Base-by-base conservation (phyloP, 495 filamentous ascomycete species). In the Chlorociboria aeruginascens region DNA sequence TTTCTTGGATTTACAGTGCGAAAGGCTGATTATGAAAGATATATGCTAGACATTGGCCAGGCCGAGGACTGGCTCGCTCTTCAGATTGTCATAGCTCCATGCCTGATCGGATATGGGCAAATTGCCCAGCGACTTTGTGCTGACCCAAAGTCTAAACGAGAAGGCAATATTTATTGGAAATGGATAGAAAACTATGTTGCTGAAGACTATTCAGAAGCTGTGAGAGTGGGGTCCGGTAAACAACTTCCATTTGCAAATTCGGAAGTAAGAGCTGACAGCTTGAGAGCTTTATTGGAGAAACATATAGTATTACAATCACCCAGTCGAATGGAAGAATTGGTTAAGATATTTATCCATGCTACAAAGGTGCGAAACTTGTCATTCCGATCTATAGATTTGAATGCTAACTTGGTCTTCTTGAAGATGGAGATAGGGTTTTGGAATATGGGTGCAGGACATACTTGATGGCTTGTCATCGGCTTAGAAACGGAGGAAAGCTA, bases 111-210 rank as follows among this genome's bases (percentile, higher is more conserved):
- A 43, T 96, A 96, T 58, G 81, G 77, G n/a, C 72, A 70, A 10
- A 83, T 90, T 54, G 89, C 81, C 7, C 68, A 69, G 43, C 71
- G 82, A 46, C 69, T 95, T 0, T 67, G 79, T 52, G 63, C 66
- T 9, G 73, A 82, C 46, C 60, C 70, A 11, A 60, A 67, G 13
- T 75, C 78, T 3, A 74, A 77, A 43, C 61, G 63, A 40, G 70
- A 82, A 39, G 81, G 75, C 1, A 95, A 93, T 61, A 66, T 65
- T n/a, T 96, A 89, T 66, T 89, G 81, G 81, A 74, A 81, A 43
- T 96, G 89, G 89, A 85, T 96, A 40, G 65, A 86, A 61, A 90
- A 83, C 51, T 95, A 95, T 63, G 76, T 82, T 10, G 81, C 77
- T 6, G 79, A 85, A 12, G 85, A 92, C 59, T 94, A 89, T 53